Percentiles rank a stretch among this genome's conserved stretches.
Conservation (phyloP, 192 early-diverging fungal species). For the Umbelopsis sp. region DNA sequence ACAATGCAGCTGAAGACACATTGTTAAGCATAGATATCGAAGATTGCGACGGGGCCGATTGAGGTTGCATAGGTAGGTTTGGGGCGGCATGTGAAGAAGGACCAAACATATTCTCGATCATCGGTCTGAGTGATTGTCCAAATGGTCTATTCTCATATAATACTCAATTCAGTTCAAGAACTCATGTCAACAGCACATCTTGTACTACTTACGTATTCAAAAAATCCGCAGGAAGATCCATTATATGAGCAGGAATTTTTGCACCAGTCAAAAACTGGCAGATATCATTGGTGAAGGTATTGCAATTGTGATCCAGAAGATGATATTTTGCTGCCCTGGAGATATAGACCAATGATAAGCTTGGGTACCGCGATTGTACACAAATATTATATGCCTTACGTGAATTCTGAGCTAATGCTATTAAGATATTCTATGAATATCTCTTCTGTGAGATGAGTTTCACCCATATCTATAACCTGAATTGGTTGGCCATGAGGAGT, state of each 20-base stretch:
- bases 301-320: conserved; percentile 90
- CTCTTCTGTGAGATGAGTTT: conserved; percentile 72
- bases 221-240: conserved; percentile 69
- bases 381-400: conserved; percentile 22
- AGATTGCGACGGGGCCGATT: conserved; percentile 33
- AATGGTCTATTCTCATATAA: conserved; percentile 48
- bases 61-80: not conserved
- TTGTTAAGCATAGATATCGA: conserved; percentile 23
- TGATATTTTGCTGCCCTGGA: conserved; percentile 74
- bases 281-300: conserved; percentile 73
- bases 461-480: conserved; percentile 74
- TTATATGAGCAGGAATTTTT: conserved; percentile 77
- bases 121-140: conserved; percentile 64
- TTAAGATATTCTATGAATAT: conserved; percentile 74
- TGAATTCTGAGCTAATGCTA: conserved; percentile 54
- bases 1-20: conserved; percentile 31
- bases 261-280: conserved; percentile 81
- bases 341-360: not conserved
- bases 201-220: conserved; percentile 49
- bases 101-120: conserved; percentile 72
- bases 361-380: not conserved
- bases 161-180: not conserved
- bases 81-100: conserved; percentile 30
- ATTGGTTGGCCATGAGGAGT: conserved; percentile 72
- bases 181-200: not conserved